Conservation (phyloP, 1,284 basidiomycete genomes). For the Leccinum solheimii region DNA sequence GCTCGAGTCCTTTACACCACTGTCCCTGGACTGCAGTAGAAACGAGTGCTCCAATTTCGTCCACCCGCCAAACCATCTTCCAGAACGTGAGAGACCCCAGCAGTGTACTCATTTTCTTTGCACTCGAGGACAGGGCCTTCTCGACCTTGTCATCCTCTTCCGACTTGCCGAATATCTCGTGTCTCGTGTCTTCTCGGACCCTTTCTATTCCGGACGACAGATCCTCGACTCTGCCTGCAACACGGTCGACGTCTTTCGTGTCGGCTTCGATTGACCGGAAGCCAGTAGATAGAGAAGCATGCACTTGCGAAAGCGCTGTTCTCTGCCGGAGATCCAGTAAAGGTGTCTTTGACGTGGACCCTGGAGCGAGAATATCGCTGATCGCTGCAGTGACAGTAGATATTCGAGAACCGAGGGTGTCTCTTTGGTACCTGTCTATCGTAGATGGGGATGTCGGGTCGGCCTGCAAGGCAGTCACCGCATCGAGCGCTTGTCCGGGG, state of each 20-base stretch:
- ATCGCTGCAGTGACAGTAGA: constrained; percentile 47
- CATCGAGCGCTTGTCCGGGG: constrained; percentile 54
- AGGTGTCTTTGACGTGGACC: constrained; percentile 3
- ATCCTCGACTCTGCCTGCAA: constrained; percentile 30
- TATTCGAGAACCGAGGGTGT: constrained; percentile 59
- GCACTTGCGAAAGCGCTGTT: constrained; percentile 37
- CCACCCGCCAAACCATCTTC: constrained; percentile 64
- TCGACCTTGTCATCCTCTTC: constrained; percentile 44
- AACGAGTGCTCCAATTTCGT: constrained; percentile 68
- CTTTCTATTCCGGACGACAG: constrained; percentile 39
- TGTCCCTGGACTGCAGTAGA: constrained; percentile 49
- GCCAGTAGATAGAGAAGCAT: constrained; percentile 38
- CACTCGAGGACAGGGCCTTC: constrained; percentile 49
- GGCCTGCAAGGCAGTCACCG: constrained; percentile 47
- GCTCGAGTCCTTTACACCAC: constrained; percentile 70
- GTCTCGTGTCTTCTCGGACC: constrained; percentile 33
- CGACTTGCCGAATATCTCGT: constrained; percentile 39
- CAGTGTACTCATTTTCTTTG: constrained; percentile 50
- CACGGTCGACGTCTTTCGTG: constrained; percentile 32
- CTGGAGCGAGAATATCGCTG: constrained; percentile 33
- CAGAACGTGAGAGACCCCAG: constrained; percentile 67
- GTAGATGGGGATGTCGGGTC: constrained; percentile 46
- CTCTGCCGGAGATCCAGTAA: constrained; percentile 26
- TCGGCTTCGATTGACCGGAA: constrained; percentile 31
- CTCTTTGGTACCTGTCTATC: constrained; percentile 63